These are phyloP conservation scores for Kitagawia praeruptora DNA, from an alignment of 129 eudicot genomes.

Conservation along the genomic window DNA sequence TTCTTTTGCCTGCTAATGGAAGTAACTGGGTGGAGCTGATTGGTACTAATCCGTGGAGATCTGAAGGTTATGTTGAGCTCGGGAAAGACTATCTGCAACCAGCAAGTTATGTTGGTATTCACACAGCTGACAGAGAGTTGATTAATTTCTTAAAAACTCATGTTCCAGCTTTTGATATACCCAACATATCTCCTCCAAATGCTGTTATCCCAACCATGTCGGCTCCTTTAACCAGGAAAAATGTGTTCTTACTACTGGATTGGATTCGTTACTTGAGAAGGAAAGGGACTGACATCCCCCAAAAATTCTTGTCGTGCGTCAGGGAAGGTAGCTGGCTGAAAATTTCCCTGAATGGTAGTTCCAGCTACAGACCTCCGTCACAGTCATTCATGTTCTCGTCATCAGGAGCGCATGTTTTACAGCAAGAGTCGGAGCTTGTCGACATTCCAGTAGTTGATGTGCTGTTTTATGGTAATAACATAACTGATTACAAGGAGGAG, in stretches of 20 bases:
- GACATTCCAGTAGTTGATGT: constrained; percentile 42
- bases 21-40: constrained; percentile 50
- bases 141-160: constrained; percentile 18
- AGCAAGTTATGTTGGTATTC: constrained; percentile 18
- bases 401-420: constrained; percentile 26
- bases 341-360: constrained; percentile 26
- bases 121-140: constrained; percentile 16
- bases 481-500: constrained; percentile 34
- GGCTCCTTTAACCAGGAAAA: constrained; percentile 27
- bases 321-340: constrained; percentile 49
- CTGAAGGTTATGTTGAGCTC: constrained; percentile 38
- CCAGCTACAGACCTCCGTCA: constrained; percentile 38
- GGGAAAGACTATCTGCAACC: constrained; percentile 35
- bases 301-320: constrained; percentile 27
- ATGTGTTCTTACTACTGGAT: constrained; percentile 33
- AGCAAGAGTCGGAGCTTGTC: constrained; percentile 38
- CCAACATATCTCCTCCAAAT: constrained; percentile 39
- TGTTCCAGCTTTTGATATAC: constrained; percentile 44
- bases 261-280: constrained; percentile 35
- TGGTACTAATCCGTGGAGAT: constrained; percentile 45
- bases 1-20: constrained; percentile 46
- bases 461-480: constrained; percentile 23
- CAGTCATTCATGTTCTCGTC: constrained; percentile 34
- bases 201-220: constrained; percentile 34
- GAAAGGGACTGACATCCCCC: constrained; percentile 13